phyloP scores from a whole-genome alignment of 176 grass and related monocot species.

The Triticum aestivum region IWGSC_CS_RefSeq_v2.1 NC_057799.1:633653668-633654167 shows the following conservation, averaged over 20 bases:
- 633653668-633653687: slow-evolving; percentile 97
- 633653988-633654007: slow-evolving; percentile 98
- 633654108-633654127: slow-evolving; percentile 75
- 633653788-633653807: slow-evolving; percentile 96
- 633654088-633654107: slow-evolving; percentile 84
- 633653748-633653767: slow-evolving; percentile 95
- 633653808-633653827: slow-evolving; percentile 97
- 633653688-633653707: slow-evolving; percentile 97
- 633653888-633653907: slow-evolving; percentile 97
- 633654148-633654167: slow-evolving; percentile 76
- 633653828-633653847: slow-evolving; percentile 95
- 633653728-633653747: slow-evolving; percentile 98
- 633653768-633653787: slow-evolving; percentile 96
- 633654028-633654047: slow-evolving; percentile 87
- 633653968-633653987: slow-evolving; percentile 77
- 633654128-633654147: slow-evolving; percentile 65
- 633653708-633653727: slow-evolving; percentile 98
- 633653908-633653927: slow-evolving; percentile 78
- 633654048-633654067: slow-evolving; percentile 76
- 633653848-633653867: slow-evolving; percentile 89
- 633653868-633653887: slow-evolving; percentile 95
- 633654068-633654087: slow-evolving; percentile 83
- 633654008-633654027: slow-evolving; percentile 81
- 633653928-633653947: slow-evolving; percentile 54
- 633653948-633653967: slow-evolving; percentile 49